Evolutionary conservation across 108 stramenopile genomes (phyloP), one percentile per base, ranked within the genome.

Genomic region (Mediolabrus comicus): DNA sequence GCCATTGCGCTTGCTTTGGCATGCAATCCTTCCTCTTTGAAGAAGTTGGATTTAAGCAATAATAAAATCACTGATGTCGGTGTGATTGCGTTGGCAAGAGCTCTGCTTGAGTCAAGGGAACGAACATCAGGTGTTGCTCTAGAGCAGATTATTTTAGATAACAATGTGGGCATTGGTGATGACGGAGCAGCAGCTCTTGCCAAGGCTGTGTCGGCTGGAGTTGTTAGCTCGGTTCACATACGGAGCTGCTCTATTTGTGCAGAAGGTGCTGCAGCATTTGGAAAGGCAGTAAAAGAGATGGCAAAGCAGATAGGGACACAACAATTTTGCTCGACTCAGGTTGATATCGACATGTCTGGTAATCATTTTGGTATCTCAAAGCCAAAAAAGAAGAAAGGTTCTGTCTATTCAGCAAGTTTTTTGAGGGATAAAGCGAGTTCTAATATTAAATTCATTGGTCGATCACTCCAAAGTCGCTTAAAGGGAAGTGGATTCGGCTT

Each of bases 61-160:
- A 94, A 94, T 67, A 53, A 79, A 35, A 84, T 94, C 36, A 78
- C 89, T n/a, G 82, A 93, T 64, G 68, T 76, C 19, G 89, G 89
- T 29, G 86, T 79, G 13, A 75, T 54, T 6, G 75, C 83, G 2
- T 26, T 93, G 34, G 84, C 75, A 4, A 65, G 71, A 12, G 87
- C 83, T 0, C 71, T 92, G 12, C 57, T 80, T 2, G 65, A 62
- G 6, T 65, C 35, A 30, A 46, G 53, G 16, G 49, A 28, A 41
- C 59, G 17, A 41, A 38, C 8, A 33, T 53, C 53, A 16, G 51
- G 31, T 36, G 51, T n/a, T 41, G 64, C 59, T 46, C 69, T 81
- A 36, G 59, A 65, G 32, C 43, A 62, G 16, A 69, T 93, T 28
- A 80, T 90, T 69, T 65, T 93, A 62, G 87, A 87, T 46, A 75